Evolutionary conservation across 805 yeast genomes (phyloP).

Genomic region (Kazachstania kunashirensis): DNA sequence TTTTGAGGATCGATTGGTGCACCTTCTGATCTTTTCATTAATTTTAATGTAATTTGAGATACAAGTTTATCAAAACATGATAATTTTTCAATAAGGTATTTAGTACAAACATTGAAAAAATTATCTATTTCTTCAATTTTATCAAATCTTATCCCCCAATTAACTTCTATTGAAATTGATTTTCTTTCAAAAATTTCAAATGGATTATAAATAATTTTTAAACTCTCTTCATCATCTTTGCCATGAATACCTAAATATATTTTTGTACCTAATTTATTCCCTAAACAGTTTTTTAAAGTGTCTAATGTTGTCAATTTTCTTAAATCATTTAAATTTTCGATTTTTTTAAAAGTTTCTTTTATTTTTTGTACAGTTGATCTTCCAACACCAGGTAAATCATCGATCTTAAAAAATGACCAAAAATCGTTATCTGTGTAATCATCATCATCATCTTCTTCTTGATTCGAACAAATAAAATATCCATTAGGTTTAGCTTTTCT

Average conservation of each 20-base stretch:
- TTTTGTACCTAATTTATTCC: conserved; percentile 60
- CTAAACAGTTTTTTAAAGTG: too few species aligned
- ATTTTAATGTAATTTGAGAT: conserved; percentile 49
- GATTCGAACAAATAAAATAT: conserved; percentile 29
- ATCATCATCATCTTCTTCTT: conserved; percentile 26
- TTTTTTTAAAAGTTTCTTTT: conserved; percentile 9
- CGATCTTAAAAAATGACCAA: conserved; percentile 21
- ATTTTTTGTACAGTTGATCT: conserved; percentile 40
- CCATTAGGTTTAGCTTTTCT: conserved; percentile 78
- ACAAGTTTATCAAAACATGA: conserved; percentile 40
- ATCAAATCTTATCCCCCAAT: conserved; percentile 80
- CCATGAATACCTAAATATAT: conserved; percentile 56
- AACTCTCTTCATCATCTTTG: conserved; percentile 46
- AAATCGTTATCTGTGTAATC: conserved; percentile 20
- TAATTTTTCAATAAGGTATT: conserved; percentile 51
- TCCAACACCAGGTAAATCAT: conserved; percentile 58
- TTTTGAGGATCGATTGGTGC: conserved; percentile 75
- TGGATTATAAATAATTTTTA: conserved; percentile 43
- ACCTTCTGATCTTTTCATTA: conserved; percentile 51
- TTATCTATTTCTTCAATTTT: conserved; percentile 48
- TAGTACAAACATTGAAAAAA: conserved; percentile 49
- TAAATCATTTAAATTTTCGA: conserved; percentile 32
- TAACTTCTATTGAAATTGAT: conserved; percentile 77
- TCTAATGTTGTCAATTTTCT: conserved; percentile 14
- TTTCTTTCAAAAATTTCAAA: conserved; percentile 47